These are phyloP conservation scores for Williopsis jadinii DNA, from an alignment of 1,139 yeast species.

Conservation along the genomic window DNA sequence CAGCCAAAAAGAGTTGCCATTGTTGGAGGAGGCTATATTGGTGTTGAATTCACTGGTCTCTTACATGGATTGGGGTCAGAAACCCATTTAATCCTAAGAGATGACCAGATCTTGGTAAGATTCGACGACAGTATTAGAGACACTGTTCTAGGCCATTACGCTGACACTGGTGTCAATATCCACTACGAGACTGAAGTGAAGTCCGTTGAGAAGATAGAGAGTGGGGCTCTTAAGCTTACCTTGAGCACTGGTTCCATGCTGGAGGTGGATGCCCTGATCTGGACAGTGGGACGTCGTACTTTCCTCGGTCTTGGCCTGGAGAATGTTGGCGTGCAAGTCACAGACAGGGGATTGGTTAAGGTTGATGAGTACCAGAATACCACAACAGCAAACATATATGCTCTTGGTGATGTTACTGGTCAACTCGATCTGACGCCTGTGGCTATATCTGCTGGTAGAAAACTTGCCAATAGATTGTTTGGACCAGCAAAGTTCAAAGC, in stretches of 20 bases:
- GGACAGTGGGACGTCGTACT: constrained; percentile 93
- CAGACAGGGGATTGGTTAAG: constrained; percentile 50
- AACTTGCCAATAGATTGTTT: constrained; percentile 81
- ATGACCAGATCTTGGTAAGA: constrained; percentile 79
- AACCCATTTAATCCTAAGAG: constrained; percentile 82
- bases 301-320: constrained; percentile 70
- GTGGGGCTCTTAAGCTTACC: constrained; percentile 55
- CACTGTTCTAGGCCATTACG: constrained; percentile 73
- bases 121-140: constrained; percentile 80
- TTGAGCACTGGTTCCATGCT: constrained; percentile 47
- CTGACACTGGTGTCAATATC: constrained; percentile 71
- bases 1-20: constrained; percentile 92
- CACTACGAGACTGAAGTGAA: constrained; percentile 58
- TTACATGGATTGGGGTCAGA: constrained; percentile 86
- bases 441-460: constrained; percentile 98
- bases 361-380: constrained; percentile 90
- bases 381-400: constrained; percentile 59
- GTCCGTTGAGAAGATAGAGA: constrained; percentile 50
- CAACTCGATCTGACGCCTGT: constrained; percentile 94
- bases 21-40: constrained; percentile 98
- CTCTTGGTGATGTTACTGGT: constrained; percentile 92
- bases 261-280: constrained; percentile 74
- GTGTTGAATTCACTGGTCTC: constrained; percentile 91
- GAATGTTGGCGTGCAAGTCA: constrained; percentile 60
- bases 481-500: constrained; percentile 65